Evolutionary conservation across 257 asterid species (phyloP), one percentile per base, ranked within the genome.

Genomic region (Solanum lycopersicoides): DNA sequence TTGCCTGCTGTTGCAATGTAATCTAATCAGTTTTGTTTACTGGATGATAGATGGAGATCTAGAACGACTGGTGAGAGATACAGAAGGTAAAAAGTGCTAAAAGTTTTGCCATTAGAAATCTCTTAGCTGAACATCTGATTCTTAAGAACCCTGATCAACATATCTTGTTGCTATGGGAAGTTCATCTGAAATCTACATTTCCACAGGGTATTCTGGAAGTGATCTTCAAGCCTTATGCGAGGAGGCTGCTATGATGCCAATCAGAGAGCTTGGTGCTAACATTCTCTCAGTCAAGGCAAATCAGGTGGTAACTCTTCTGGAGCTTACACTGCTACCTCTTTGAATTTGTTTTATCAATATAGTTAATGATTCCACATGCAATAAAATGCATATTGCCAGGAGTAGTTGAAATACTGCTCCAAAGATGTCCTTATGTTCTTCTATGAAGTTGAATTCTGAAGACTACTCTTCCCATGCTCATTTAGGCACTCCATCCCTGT

Each of bases 211-310:
- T 90, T 97, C 99, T 82, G 99, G 99, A 89, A 97, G 99, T 75
- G 99, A 97, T 90, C 93, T 97, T 59, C 96, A 97, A 86, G 99
- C 98, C 14, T 92, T 97, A 91, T 97, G 99, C 47, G 96, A 90
- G 89, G 99, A 97, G 90, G 99, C 99, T 86, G 99, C 99, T 82
- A 95, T 95, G 98, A 93, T 95, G 98, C 99, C 99, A 76, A 93
- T 97, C 87, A 91, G 99, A 93, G 99, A 97, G 93, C 98, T 97
- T 65, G 98, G 99, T 87, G 87, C 96, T 20, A 88, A 97, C 91
- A 92, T 97, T 91, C 98, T 95, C 10, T 95, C 92, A 11, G 91
- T 95, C 86, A 86, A 90, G 65, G 97, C 95, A 79, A 92, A 93
- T 89, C 97, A 97, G 98, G 99, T 95, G 68, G 76, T 84, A 80